These are phyloP conservation scores for Lagerstroemia speciosa DNA, from an alignment of 345 rosid species.

Conservation along the genomic window DNA sequence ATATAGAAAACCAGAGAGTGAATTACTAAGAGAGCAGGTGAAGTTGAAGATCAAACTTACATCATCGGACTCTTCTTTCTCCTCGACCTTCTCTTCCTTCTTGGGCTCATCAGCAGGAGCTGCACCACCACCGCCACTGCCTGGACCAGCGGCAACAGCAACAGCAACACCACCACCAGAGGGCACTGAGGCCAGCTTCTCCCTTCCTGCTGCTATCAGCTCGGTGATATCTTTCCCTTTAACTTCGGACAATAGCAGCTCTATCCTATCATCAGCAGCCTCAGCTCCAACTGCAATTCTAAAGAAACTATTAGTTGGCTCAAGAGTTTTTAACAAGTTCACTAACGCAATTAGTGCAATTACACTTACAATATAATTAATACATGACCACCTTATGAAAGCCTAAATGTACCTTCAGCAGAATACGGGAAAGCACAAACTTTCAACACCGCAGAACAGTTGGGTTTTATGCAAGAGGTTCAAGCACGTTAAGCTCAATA, in stretches of 20 bases:
- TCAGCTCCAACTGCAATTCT: constrained; percentile 51
- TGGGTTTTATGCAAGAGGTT: neutral
- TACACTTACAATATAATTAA: neutral
- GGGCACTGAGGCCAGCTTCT: constrained; percentile 73
- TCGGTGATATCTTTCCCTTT: too few species aligned
- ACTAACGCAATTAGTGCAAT: neutral
- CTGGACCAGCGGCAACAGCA: constrained; percentile 36
- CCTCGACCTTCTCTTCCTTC: constrained; percentile 68
- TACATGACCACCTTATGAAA: too few species aligned
- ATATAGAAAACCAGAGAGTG: neutral
- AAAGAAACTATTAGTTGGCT: neutral
- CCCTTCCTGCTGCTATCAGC: constrained; percentile 59
- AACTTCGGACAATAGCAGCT: constrained; percentile 41
- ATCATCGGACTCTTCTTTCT: too few species aligned
- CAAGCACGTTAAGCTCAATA: neutral
- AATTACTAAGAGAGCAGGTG: neutral
- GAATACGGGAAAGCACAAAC: neutral
- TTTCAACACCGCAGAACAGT: too few species aligned
- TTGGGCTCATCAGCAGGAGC: constrained; percentile 48
- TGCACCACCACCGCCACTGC: constrained; percentile 27
- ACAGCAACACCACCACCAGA: constrained; percentile 59
- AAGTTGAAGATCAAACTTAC: constrained; percentile 22
- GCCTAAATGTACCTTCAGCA: neutral
- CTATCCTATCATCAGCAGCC: constrained; percentile 54
- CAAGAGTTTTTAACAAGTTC: neutral